Evolutionary conservation across 164 flowering plant species (phyloP).

Genomic region (Aristolochia californica): DNA sequence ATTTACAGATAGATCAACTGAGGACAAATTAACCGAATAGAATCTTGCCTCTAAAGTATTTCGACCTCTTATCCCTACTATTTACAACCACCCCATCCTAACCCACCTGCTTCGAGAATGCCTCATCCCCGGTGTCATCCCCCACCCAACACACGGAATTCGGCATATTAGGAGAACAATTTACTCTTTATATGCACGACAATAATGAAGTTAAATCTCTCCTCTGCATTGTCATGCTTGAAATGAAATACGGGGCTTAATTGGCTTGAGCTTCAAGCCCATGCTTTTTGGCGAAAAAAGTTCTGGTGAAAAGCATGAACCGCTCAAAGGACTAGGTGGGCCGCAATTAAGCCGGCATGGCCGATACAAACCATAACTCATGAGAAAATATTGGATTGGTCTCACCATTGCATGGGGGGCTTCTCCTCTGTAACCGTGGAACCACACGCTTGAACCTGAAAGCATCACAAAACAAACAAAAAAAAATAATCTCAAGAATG

Average conservation of each 20-base stretch:
- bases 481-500: not conserved
- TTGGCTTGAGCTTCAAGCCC: constrained; percentile 93
- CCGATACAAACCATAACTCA: constrained; percentile 82
- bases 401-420: constrained; percentile 96
- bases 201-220: too few relatives aligned
- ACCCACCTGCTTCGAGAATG: too few relatives aligned
- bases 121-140: too few relatives aligned
- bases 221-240: too few relatives aligned
- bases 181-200: too few relatives aligned
- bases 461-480: not conserved
- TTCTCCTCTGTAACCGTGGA: constrained; percentile 98
- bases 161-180: too few relatives aligned
- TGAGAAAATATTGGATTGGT: constrained; percentile 85
- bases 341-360: constrained; percentile 51
- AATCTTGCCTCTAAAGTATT: too few relatives aligned
- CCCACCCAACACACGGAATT: too few relatives aligned
- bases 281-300: constrained; percentile 94
- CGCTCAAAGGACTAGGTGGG: constrained; percentile 87
- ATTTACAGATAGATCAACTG: too few relatives aligned
- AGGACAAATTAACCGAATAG: too few relatives aligned
- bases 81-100: too few relatives aligned
- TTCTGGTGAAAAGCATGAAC: constrained; percentile 81
- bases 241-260: constrained; percentile 55
- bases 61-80: too few relatives aligned
- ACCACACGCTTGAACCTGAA: constrained; percentile 98